phyloP scores from a whole-genome alignment of 345 rosid genomes.

The Rhizophora mangle region DNA sequence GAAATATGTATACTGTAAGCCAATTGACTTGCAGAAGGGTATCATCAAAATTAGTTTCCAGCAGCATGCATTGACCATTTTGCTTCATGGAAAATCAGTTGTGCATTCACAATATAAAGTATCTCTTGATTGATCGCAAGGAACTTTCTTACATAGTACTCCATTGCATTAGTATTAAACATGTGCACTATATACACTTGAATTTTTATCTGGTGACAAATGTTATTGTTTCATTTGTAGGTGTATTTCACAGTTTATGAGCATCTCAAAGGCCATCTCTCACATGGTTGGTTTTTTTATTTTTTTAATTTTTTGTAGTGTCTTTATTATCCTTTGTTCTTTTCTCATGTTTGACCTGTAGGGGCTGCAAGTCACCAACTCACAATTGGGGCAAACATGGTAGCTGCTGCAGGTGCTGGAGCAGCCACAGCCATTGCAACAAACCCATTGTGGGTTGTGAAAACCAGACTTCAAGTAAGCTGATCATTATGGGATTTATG shows the following conservation, averaged over 20 bases:
- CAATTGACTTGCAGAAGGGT: no score
- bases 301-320: constrained; percentile 10
- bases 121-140: constrained; percentile 5
- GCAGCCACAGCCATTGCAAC: constrained; percentile 80
- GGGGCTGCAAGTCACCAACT: constrained; percentile 50
- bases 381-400: constrained; percentile 66
- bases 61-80: neutral
- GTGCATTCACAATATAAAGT: neutral
- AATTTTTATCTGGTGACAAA: constrained; percentile 19
- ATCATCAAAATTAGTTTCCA: neutral
- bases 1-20: no score
- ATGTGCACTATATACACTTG: constrained; percentile 8
- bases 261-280: constrained; percentile 57
- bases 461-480: constrained; percentile 91
- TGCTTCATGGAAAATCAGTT: neutral
- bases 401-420: constrained; percentile 97
- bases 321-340: constrained; percentile 2
- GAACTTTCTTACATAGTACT: no score
- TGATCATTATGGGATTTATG: neutral
- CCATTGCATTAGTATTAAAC: no score
- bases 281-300: constrained; percentile 60
- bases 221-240: constrained; percentile 42
- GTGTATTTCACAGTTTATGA: constrained; percentile 85
- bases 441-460: constrained; percentile 97
- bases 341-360: constrained; percentile 20